Base-by-base conservation (phyloP, 116 monocot species). In the Dioscorea cayenensis region DNA sequence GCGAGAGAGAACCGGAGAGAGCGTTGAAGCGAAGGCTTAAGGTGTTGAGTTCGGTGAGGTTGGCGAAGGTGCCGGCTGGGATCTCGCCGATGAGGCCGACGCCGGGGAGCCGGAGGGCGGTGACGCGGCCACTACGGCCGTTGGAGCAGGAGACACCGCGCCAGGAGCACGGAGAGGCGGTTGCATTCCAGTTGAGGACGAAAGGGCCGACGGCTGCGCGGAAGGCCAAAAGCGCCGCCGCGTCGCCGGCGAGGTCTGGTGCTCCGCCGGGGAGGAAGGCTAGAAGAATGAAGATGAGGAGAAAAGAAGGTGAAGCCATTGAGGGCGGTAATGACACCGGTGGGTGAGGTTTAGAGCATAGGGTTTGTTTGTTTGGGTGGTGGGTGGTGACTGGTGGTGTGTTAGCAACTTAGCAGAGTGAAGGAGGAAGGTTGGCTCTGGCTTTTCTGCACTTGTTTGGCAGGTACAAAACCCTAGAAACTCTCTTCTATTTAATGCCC, bases 1-100 rank as follows among this genome's bases (percentile, higher is more conserved):
- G 18, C n/a, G 94, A 90, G 28, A 94, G 82, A 1, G 77, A 49
- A 36, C 88, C 85, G 52, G 87, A 80, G 74, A 94, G 81, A 27
- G 77, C 74, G 80, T 92, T 88, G 77, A 67, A 51, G 32, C 83
- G 88, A 75, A 92, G 85, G 67, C 77, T 78, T 66, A 92, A 83
- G 7, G 77, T 75, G 18, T 75, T 76, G 75, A 92, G 85, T 11
- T 52, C 75, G 13, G 88, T 75, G 65, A 92, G 85, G 69, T 81
- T 87, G 25, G 79, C 76, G 48, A 92, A 13, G 25, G 80, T 75
- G 20, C 74, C 75, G 1, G 16, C 36, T 1, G 91, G 91, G 58
- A 92, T 81, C 14, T 22, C 25, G 52, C 91, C 91, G 22, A 72
- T 51, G 73, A 92, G 83, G 28, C 75, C 69, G 5, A 52, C 35